These are phyloP conservation scores for Nitzschia sp. DNA, from an alignment of 108 stramenopile genomes.

Conservation along the genomic window DNA sequence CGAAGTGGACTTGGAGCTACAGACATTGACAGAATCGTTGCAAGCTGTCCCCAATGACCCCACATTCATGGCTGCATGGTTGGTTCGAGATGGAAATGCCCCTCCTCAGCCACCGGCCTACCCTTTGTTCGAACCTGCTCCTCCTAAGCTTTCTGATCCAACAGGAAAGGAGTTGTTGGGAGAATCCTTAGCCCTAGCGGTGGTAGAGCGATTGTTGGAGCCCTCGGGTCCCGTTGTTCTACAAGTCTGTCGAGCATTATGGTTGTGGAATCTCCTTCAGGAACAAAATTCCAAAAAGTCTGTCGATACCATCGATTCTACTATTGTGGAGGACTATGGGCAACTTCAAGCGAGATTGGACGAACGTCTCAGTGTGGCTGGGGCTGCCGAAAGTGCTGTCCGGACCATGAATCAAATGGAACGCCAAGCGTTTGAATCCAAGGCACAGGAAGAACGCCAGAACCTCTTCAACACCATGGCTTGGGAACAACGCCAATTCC, in stretches of 20 bases:
- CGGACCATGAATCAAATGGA: constrained; percentile 68
- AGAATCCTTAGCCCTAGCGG: constrained; percentile 55
- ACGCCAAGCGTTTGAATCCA: constrained; percentile 49
- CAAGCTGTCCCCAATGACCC: constrained; percentile 56
- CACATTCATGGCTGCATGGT: constrained; percentile 78
- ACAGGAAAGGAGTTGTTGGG: constrained; percentile 82
- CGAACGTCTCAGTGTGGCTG: constrained; percentile 69
- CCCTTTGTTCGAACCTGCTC: constrained; percentile 69
- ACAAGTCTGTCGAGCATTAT: constrained; percentile 70
- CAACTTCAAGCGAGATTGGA: constrained; percentile 52
- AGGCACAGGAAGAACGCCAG: constrained; percentile 60
- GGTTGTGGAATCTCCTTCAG: constrained; percentile 74
- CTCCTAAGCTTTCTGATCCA: constrained; percentile 81
- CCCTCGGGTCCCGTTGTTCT: constrained; percentile 54
- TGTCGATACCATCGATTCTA: constrained; percentile 48
- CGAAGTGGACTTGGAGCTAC: constrained; percentile 59
- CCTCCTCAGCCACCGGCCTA: constrained; percentile 63
- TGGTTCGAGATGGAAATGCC: constrained; percentile 73
- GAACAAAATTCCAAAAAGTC: constrained; percentile 59
- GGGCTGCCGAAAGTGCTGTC: constrained; percentile 60
- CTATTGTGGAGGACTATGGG: constrained; percentile 37
- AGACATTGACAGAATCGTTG: constrained; percentile 42
- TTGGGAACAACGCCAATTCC: constrained; percentile 78
- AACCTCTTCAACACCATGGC: constrained; percentile 48
- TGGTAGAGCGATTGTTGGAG: constrained; percentile 54